A percentile compares a stretch with the other conserved stretches of the same genome.
Evolutionary conservation across 441 rosid genomes (phyloP).

Genomic region (Geranium incanum): DNA sequence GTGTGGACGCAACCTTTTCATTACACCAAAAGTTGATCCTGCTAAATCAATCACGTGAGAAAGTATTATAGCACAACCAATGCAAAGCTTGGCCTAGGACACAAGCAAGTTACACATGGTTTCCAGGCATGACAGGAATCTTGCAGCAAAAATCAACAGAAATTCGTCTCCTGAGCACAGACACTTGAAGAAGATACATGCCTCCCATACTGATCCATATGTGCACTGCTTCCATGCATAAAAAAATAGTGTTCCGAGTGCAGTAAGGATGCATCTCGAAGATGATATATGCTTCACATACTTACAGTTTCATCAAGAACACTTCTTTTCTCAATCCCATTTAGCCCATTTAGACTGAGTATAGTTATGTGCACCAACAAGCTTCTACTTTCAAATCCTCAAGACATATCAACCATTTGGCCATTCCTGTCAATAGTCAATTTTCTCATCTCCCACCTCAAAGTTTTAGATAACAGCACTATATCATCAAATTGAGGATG

Average conservation of each 20-base stretch:
- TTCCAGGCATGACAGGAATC: neutral
- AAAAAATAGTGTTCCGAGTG: neutral
- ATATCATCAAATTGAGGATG: constrained; percentile 25
- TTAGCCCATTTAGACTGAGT: neutral
- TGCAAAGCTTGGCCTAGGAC: neutral
- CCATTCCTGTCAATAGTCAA: constrained; percentile 8
- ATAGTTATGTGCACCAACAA: neutral
- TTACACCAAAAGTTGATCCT: neutral
- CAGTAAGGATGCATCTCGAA: neutral
- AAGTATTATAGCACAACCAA: neutral
- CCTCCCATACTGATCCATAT: neutral
- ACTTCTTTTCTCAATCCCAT: neutral
- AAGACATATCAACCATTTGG: constrained; percentile 8
- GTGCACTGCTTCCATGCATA: neutral
- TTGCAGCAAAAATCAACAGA: neutral
- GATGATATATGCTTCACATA: neutral
- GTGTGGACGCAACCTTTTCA: neutral
- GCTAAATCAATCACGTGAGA: neutral
- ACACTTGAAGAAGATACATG: neutral
- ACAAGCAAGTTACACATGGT: neutral
- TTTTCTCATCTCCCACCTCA: constrained; percentile 34
- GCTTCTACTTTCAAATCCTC: neutral
- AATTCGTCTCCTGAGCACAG: neutral
- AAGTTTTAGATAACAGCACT: constrained; percentile 24
- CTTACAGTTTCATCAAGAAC: neutral